Base-by-base conservation (phyloP, 163 green algal genomes). In the Chlorella variabilis region DNA sequence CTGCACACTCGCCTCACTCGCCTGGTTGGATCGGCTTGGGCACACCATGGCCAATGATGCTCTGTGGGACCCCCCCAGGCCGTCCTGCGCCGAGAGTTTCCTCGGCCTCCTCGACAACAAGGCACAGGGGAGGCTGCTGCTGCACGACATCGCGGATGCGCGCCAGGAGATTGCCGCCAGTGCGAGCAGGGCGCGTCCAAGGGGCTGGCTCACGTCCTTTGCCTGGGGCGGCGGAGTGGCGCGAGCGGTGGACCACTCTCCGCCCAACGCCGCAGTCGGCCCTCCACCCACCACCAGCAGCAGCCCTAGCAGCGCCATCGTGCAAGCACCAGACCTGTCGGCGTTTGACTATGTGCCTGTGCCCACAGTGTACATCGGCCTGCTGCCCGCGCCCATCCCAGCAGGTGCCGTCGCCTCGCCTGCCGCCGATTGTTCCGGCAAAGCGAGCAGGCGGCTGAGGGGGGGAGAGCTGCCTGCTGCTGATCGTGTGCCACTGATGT, bases 311-410 rank as follows among this genome's bases (percentile, higher is more conserved):
- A 75, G 39, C 41, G n/a, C 27, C 27, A n/a, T 45, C 41, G 18
- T 54, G 25, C 39, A 34, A 4, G 25, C 11, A 38, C 58, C 39
- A 33, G 29, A 20, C 18, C 42, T 62, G 0, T 23, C 61, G 2
- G 41, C 29, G 2, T 59, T 49, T 6, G 3, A 15, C 15, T 45
- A 56, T 4, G 48, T 82, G 21, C 63, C 63, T 1, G 76, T 82
- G 33, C 76, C 76, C 2, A 70, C 63, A 17, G 48, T 82, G 33
- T 82, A 49, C 34, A 3, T 82, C 15, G 76, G 76, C 0, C 31
- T 59, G 15, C 48, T 82, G 76, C 48, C 65, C 0, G 34, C 42
- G 0, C 76, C 76, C 1, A 82, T 82, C 31, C 62, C 75, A 15
- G 9, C 54, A 63, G 54, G 54, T 63, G 54, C 23, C 45, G 11